Base-by-base conservation (phyloP, 805 yeast genomes). In the Torulaspora quercuum region DNA sequence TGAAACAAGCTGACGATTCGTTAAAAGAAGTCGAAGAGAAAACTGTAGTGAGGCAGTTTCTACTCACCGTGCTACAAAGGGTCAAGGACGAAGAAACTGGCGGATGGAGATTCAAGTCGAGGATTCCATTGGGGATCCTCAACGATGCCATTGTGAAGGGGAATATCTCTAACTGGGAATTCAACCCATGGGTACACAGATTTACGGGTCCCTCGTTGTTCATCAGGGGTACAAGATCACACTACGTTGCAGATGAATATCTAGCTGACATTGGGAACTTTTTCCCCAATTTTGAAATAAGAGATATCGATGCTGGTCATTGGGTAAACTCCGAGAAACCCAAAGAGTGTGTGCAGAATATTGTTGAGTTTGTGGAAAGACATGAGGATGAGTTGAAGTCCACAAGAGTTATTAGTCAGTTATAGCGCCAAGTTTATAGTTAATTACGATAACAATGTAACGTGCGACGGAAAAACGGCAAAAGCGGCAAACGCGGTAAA, bases 271-370 rank as follows among this genome's bases (percentile, higher is more conserved):
- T 87, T 33, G 94, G 89, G 1, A 63, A 65, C 38, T 84, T 75
- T 53, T 90, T 87, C 63, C 97, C 97, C 0, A 66, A 69, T 16
- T 87, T 87, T 53, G 83, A 77, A 42, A 63, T 84, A 9, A 68
- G 74, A 29, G 95, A 83, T 52, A 66, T 92, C 15, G 80, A 85
- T 12, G 76, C 89, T 0, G 96, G 96, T 2, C 98, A 90, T 60
- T 90, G 97, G 95, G 75, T 89, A 10, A 86, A 86, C 46, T 76
- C 86, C 25, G 97, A 90, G 54, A 81, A 82, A 48, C 95, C 97
- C 1, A 50, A 66, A 6, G 94, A 81, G 53, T 87, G 90, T 45
- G 66, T 85, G 15, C 75, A 69, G 3, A 62, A 65, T 5, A 76
- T 84, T 10, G 69, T 68, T 18, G 82, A 80, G 18, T 89, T 78